These are phyloP conservation scores for Isabelozyma heimii DNA, from an alignment of 805 yeast species.

Conservation along the genomic window DNA sequence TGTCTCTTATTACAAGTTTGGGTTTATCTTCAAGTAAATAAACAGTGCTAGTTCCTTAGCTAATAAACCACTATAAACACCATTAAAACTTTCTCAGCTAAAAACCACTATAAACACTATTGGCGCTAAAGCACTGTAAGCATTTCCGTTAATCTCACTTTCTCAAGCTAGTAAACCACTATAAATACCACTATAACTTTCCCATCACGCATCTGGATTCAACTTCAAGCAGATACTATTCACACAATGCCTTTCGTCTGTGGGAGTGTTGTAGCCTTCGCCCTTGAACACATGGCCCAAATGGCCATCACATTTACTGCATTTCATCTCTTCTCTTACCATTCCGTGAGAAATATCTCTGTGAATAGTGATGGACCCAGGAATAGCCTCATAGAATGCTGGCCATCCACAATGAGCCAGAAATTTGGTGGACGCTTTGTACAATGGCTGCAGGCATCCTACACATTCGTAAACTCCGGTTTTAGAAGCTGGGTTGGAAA, in stretches of 20 bases:
- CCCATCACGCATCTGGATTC: conserved; percentile 7
- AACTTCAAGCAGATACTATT: conserved; percentile 82
- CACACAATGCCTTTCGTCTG: conserved; percentile 93
- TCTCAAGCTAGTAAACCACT: too few species aligned
- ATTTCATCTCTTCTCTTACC: conserved; percentile 85
- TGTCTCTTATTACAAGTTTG: background rate
- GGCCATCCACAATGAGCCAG: conserved; percentile 98
- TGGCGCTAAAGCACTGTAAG: too few species aligned
- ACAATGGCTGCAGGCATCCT: conserved; percentile 79
- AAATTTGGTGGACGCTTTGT: conserved; percentile 77
- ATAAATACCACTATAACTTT: too few species aligned
- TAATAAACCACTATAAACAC: too few species aligned
- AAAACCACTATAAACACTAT: too few species aligned
- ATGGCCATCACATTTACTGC: conserved; percentile 89
- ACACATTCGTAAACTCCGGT: conserved; percentile 79
- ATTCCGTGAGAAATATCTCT: conserved; percentile 70
- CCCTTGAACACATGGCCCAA: conserved; percentile 93
- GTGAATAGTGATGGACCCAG: conserved; percentile 65
- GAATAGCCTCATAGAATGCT: conserved; percentile 86
- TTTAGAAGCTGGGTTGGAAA: conserved; percentile 45
- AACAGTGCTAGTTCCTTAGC: too few species aligned
- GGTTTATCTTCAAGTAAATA: too few species aligned
- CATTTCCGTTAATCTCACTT: too few species aligned
- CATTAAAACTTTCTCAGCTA: too few species aligned
- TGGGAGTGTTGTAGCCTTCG: conserved; percentile 87